Conservation (phyloP, 371 early-diverging fungal species). For the Syncephalis plumigaleata region DNA sequence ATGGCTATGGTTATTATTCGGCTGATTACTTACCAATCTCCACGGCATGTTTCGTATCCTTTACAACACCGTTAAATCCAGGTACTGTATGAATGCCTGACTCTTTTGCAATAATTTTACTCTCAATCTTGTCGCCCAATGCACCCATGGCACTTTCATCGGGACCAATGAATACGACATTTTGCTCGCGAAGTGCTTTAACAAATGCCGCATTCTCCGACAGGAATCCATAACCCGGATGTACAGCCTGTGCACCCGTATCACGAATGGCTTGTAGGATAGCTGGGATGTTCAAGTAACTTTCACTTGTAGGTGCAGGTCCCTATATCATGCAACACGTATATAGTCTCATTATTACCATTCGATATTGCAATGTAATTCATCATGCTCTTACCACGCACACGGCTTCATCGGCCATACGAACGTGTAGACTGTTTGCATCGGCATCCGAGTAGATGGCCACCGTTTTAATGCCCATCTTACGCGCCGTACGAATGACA, state of each 20-base stretch:
- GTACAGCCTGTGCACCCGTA: constrained; percentile 47
- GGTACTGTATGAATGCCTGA: constrained; percentile 76
- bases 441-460: constrained; percentile 90
- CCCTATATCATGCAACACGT: constrained; percentile 13
- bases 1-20: too few species aligned
- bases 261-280: constrained; percentile 30
- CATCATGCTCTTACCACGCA: constrained; percentile 39
- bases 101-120: constrained; percentile 72
- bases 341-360: background rate
- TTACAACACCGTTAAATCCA: constrained; percentile 77
- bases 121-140: constrained; percentile 90
- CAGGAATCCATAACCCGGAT: constrained; percentile 81
- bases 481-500: constrained; percentile 69
- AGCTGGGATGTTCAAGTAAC: constrained; percentile 32
- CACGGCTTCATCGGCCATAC: constrained; percentile 49
- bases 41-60: constrained; percentile 45
- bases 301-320: constrained; percentile 38
- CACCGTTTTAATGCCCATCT: constrained; percentile 76
- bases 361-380: too few species aligned
- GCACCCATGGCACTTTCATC: constrained; percentile 56
- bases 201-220: constrained; percentile 70
- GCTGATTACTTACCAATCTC: constrained; percentile 24
- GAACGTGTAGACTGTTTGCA: constrained; percentile 49
- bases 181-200: constrained; percentile 36
- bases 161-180: constrained; percentile 68